Base-by-base conservation (phyloP, 768 basidiomycete species). In the Dendrothele bispora region DNA sequence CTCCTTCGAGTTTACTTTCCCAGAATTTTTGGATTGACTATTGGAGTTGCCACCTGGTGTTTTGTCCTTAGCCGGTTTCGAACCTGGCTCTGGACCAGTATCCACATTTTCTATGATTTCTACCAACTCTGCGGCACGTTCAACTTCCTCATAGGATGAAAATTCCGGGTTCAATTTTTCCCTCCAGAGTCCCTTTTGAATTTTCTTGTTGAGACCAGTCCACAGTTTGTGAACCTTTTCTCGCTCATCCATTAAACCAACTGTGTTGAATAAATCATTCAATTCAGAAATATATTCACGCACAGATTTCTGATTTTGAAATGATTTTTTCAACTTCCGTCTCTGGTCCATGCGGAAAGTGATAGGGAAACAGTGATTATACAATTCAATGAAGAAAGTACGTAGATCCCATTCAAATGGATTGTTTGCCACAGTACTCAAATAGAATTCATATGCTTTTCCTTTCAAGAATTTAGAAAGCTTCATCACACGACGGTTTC, bases 201-300 rank as follows among this genome's bases (percentile, higher is more conserved):
- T 59, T 4, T 55, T 43, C 0, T 49, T 39, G 38, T 52, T 48
- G 7, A 39, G 32, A n/a, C 45, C 38, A 4, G 43, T 37, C 37
- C 44, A 44, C 24, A 30, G 55, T 49, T 35, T 55, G 2, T 45
- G 43, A 4, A 25, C 43, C 32, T 45, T 35, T 45, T 45, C 43
- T 35, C 43, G 32, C 18, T 45, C 43, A 45, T 45, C 43, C n/a
- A 45, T 20, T 3, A 45, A 24, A 21, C 43, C 34, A 35, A 45
- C 32, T 15, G 43, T 45, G 32, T 45, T 45, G 24, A 15, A 45
- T 17, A 45, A 17, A 36, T 45, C 43, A 69, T 67, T 2, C 48
- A 48, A n/a, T 61, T 64, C 17, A 62, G 55, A 63, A 69, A 67
- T 10, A 57, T 66, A 0, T 65, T 67, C 37, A 57, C 55, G 18